Evolutionary conservation across 1,284 basidiomycete genomes (phyloP), one percentile per base, ranked within the genome.

Genomic region (Cutaneotrichosporon cutaneum): DNA sequence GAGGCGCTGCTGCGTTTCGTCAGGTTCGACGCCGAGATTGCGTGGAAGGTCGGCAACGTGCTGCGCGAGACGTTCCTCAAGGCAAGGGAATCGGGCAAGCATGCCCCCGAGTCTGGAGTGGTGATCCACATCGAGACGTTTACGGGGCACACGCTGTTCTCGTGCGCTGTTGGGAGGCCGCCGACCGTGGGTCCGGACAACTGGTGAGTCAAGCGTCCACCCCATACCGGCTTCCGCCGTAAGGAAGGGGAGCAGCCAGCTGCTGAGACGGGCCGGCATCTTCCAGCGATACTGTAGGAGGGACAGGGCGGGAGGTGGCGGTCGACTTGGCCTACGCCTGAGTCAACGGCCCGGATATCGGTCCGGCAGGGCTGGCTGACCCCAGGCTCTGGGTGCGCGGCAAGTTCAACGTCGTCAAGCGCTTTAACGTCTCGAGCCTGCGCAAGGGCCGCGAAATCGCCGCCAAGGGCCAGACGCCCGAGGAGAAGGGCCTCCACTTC

Each of bases 341-440:
- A n/a, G n/a, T n/a, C n/a, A n/a, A n/a, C n/a, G n/a, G n/a, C n/a
- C n/a, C n/a, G n/a, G n/a, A n/a, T n/a, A n/a, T n/a, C n/a, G n/a
- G n/a, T n/a, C n/a, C n/a, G n/a, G n/a, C n/a, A n/a, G n/a, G n/a
- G n/a, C n/a, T 14, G 8, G 54, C 51, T 61, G 14, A 61, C 53
- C 10, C 0, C 55, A 71, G 71, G 69, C 39, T 44, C 22, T 76
- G 73, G 75, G 74, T 75, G 8, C 63, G 72, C 22, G 76, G 69
- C 30, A 81, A 81, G 64, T 69, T 65, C 54, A 77, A 77, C 47
- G 72, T 77, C 26, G 77, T 79, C 13, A 69, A 68, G 58, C 68
- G 69, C 21, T 72, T 70, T 39, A 70, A 71, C 30, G 72, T 77
- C 54, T 69, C 70, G 14, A 72, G 72, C 13, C 73, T 76, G 52